phyloP scores from a whole-genome alignment of 331 rosid genomes.

The Arachis monticola region DNA sequence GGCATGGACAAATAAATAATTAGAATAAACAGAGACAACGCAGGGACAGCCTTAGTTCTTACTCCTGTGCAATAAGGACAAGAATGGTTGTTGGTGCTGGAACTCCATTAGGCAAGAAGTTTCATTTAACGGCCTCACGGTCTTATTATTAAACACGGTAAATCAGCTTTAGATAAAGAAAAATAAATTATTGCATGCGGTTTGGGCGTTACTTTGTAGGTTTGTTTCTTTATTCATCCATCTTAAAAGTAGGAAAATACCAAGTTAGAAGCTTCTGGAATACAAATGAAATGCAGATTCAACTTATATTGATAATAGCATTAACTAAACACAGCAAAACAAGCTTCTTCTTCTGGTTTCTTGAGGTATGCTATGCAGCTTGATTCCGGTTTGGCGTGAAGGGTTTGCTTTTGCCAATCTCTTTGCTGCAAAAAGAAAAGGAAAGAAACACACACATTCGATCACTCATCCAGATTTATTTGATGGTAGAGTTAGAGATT shows the following conservation, averaged over 20 bases:
- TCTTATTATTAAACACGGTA: background rate
- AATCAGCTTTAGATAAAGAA: background rate
- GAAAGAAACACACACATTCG: background rate
- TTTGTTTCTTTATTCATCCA: constrained; percentile 23
- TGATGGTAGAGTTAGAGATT: background rate
- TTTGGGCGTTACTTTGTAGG: background rate
- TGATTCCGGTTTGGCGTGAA: constrained; percentile 70
- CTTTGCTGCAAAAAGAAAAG: constrained; percentile 60
- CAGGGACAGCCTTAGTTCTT: background rate
- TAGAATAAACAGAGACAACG: constrained; percentile 33
- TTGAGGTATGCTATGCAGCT: constrained; percentile 59
- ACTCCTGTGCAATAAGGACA: constrained; percentile 50
- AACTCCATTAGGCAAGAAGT: constrained; percentile 45
- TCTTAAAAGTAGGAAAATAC: constrained; percentile 18
- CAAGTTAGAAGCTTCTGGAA: background rate
- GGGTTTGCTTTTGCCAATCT: constrained; percentile 78
- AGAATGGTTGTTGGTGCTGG: constrained; percentile 32
- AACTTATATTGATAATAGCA: background rate
- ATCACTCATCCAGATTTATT: background rate
- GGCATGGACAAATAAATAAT: constrained; percentile 36
- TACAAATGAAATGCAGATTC: background rate
- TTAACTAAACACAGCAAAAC: constrained; percentile 63
- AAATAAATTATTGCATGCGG: background rate
- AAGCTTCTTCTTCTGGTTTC: constrained; percentile 48
- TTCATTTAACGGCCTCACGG: constrained; percentile 34